Evolutionary conservation across 805 yeast species (phyloP).

Genomic region (Spathaspora gorwiae): DNA sequence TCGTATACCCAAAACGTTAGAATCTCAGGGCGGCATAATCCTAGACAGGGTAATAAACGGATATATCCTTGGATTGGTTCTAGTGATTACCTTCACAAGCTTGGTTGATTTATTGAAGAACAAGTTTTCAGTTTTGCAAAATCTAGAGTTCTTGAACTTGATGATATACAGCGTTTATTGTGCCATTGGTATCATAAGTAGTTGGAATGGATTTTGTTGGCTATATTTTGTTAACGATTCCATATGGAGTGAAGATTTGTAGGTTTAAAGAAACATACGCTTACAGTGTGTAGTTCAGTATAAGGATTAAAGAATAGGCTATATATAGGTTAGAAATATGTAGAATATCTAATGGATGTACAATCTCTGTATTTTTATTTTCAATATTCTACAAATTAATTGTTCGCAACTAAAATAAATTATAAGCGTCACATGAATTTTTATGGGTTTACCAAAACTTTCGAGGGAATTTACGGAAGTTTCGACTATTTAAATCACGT

Average conservation of each 20-base stretch:
- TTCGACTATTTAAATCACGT: too few species aligned
- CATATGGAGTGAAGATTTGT: slow-evolving; percentile 20
- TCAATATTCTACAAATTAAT: too few species aligned
- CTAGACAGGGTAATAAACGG: slow-evolving; percentile 66
- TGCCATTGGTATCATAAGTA: slow-evolving; percentile 73
- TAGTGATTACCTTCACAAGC: slow-evolving; percentile 47
- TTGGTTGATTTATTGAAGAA: slow-evolving; percentile 52
- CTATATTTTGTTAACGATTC: slow-evolving; percentile 78
- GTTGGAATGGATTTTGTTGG: slow-evolving; percentile 91
- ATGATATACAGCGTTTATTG: slow-evolving; percentile 86
- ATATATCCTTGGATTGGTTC: slow-evolving; percentile 64
- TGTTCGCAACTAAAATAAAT: too few species aligned
- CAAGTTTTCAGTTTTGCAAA: slow-evolving; percentile 49
- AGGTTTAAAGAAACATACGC: neutral
- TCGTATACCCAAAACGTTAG: slow-evolving; percentile 43
- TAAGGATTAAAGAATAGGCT: too few species aligned
- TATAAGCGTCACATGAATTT: too few species aligned
- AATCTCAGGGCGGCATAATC: slow-evolving; percentile 24
- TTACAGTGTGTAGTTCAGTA: too few species aligned
- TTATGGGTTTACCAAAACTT: too few species aligned
- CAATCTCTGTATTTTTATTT: too few species aligned
- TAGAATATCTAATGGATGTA: too few species aligned
- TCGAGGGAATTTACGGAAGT: too few species aligned
- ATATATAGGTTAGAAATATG: too few species aligned
- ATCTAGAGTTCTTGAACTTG: slow-evolving; percentile 68